A percentile compares a stretch with the other conserved stretches of the same genome.
These are phyloP conservation scores for Canna indica DNA, from an alignment of 176 grass and related monocot species.

Conservation along the genomic window DNA sequence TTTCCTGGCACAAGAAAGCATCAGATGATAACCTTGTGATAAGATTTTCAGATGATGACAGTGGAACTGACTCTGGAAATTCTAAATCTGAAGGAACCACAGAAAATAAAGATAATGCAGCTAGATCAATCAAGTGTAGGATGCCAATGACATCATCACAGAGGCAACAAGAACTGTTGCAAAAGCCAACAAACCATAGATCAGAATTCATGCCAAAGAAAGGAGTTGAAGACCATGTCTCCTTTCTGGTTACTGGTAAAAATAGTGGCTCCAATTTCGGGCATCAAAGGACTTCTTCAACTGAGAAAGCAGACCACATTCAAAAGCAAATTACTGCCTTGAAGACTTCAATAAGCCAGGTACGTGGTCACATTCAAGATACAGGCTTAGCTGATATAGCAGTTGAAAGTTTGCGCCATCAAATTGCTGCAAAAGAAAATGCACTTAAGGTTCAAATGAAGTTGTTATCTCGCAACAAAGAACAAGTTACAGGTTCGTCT, in stretches of 20 bases:
- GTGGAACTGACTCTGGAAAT: slow-evolving; percentile 49
- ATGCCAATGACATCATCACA: slow-evolving; percentile 13
- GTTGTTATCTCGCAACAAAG: slow-evolving; percentile 20
- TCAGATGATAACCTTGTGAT: slow-evolving; percentile 76
- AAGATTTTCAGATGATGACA: slow-evolving; percentile 90
- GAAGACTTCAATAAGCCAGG: slow-evolving; percentile 31
- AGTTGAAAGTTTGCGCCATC: slow-evolving; percentile 70
- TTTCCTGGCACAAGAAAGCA: slow-evolving; percentile 68
- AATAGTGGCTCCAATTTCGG: slow-evolving; percentile 26
- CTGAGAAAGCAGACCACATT: slow-evolving; percentile 31
- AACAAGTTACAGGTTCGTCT: slow-evolving; percentile 16
- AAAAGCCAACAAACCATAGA: slow-evolving; percentile 24
- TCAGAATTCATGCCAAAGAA: slow-evolving; percentile 24
- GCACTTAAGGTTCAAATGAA: slow-evolving; percentile 72
- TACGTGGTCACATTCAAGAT: slow-evolving; percentile 27
- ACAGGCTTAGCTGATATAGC: slow-evolving; percentile 35
- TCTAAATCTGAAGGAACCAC: slow-evolving; percentile 21
- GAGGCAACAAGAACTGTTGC: slow-evolving; percentile 22
- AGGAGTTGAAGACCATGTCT: slow-evolving; percentile 28
- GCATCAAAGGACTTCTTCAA: slow-evolving; percentile 28
- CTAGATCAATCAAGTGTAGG: slow-evolving; percentile 27
- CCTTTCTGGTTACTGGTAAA: slow-evolving; percentile 25
- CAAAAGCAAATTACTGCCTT: slow-evolving; percentile 31
- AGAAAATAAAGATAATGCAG: slow-evolving; percentile 26
- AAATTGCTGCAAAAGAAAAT: slow-evolving; percentile 79